Base-by-base conservation (phyloP, 345 rosid genomes). In the Acer saccharum region DNA sequence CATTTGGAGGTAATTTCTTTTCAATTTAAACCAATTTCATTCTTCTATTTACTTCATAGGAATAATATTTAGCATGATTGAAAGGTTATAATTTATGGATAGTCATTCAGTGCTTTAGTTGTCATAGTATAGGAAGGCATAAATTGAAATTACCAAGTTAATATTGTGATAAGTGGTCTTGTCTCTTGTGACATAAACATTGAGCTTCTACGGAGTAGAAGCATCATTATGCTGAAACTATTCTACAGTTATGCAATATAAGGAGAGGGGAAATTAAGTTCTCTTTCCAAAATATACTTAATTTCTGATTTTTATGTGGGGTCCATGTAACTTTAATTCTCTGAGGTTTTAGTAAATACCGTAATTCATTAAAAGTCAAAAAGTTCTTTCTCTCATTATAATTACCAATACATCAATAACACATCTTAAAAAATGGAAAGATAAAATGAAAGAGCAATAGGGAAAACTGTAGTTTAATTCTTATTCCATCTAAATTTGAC, bases 1-100 rank as follows among this genome's bases (percentile, higher is more conserved):
- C 94, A 85, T 77, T 84, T 94, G 44, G 94, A 94, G 98, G 97
- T 94, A 75, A 65, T 71, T 74, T 29, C 67, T 48, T 62, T 68
- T 55, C 68, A 41, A 29, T 66, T 69, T 14, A 11, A 20, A 27
- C 41, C 52, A 58, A 17, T n/a, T 29, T 50, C 13, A 5, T 10
- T 52, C 21, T 58, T 20, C 10, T 12, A 6, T 69, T 65, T 66
- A 32, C 13, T 27, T 32, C 39, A 10, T 71, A 32, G 64, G 14
- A 69, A n/a, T n/a, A 14, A 78, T 29, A 39, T n/a, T 44, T 58
- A 69, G 52, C 50, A 25, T 61, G 54, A n/a, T 32, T 57, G 32
- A 23, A 27, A 71, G 74, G 64, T n/a, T 55, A 32, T 71, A 62
- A 18, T 29, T 29, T 4, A 25, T 54, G 25, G 18, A 16, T 25